phyloP scores from a whole-genome alignment of 257 asterid genomes.

The Petunia axillaris region DNA sequence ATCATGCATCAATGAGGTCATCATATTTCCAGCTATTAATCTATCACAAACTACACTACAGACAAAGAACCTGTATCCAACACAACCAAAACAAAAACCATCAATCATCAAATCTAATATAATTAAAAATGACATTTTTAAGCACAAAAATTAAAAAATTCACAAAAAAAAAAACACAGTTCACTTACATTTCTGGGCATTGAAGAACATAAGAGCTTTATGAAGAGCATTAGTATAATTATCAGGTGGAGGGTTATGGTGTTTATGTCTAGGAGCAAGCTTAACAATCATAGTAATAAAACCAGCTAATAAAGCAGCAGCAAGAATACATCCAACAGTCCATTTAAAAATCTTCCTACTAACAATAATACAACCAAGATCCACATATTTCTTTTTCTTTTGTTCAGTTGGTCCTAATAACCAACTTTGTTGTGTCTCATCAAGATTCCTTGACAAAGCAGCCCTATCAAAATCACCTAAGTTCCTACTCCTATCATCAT shows the following conservation, averaged over 20 bases:
- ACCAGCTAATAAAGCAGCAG: slow-evolving; percentile 75
- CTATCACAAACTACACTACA: slow-evolving; percentile 16
- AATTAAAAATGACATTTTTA: neutral
- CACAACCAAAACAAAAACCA: neutral
- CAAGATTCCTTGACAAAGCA: slow-evolving; percentile 86
- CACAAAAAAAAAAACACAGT: neutral
- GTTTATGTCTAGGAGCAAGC: slow-evolving; percentile 80
- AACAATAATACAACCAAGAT: slow-evolving; percentile 92
- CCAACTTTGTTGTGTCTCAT: slow-evolving; percentile 99
- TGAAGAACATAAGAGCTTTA: slow-evolving; percentile 92
- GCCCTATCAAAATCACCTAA: slow-evolving; percentile 87
- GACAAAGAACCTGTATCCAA: neutral
- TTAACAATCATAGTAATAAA: slow-evolving; percentile 82
- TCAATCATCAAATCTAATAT: neutral
- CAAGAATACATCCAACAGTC: slow-evolving; percentile 76
- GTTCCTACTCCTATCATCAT: slow-evolving; percentile 93
- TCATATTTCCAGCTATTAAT: neutral
- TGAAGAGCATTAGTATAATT: slow-evolving; percentile 84
- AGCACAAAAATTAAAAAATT: neutral
- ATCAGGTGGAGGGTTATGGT: slow-evolving; percentile 78
- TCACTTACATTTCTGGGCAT: slow-evolving; percentile 88
- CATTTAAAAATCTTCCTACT: slow-evolving; percentile 88
- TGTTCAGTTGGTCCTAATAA: slow-evolving; percentile 90
- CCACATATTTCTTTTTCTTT: slow-evolving; percentile 98
- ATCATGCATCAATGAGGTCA: neutral